phyloP scores from a whole-genome alignment of 192 early-diverging fungal species.

The Rhizoclosmatium globosum region DNA sequence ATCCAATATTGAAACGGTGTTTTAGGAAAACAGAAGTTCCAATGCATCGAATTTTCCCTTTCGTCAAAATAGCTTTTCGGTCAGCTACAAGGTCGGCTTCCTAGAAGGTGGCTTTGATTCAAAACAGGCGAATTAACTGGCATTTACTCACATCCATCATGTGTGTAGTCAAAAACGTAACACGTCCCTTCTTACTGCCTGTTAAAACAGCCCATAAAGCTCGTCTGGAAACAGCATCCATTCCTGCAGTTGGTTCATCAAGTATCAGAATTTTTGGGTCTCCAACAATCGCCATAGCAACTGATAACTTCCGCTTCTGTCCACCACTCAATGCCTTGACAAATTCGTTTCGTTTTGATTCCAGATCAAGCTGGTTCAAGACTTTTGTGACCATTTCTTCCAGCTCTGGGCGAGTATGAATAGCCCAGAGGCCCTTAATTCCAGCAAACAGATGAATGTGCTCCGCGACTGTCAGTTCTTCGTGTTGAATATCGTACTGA shows the following conservation, averaged over 20 bases:
- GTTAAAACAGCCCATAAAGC: slow-evolving; percentile 66
- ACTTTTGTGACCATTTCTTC: slow-evolving; percentile 50
- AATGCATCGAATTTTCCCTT: slow-evolving; percentile 67
- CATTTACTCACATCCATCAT: slow-evolving; percentile 29
- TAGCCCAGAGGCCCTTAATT: slow-evolving; percentile 65
- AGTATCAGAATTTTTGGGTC: slow-evolving; percentile 69
- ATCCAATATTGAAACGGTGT: slow-evolving; percentile 74
- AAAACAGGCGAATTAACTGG: slow-evolving; percentile 5
- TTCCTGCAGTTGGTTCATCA: slow-evolving; percentile 66
- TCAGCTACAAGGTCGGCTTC: slow-evolving; percentile 71
- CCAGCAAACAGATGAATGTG: slow-evolving; percentile 68
- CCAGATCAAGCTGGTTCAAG: slow-evolving; percentile 45
- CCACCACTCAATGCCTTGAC: slow-evolving; percentile 50
- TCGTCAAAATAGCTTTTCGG: slow-evolving; percentile 72
- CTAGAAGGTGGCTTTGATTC: slow-evolving; percentile 69
- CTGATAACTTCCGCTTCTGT: slow-evolving; percentile 70
- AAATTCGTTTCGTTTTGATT: slow-evolving; percentile 23
- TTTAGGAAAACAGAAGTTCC: slow-evolving; percentile 73
- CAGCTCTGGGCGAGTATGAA: slow-evolving; percentile 45
- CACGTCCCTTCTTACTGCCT: slow-evolving; percentile 62
- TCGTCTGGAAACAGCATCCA: slow-evolving; percentile 72
- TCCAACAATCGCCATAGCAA: slow-evolving; percentile 72
- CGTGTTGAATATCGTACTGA: slow-evolving; percentile 71
- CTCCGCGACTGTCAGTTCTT: slow-evolving; percentile 70
- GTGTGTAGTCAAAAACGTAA: slow-evolving; percentile 50